Base-by-base conservation (phyloP, 2,329 filamentous ascomycete genomes). In the Trichothecium sympodiale region DNA sequence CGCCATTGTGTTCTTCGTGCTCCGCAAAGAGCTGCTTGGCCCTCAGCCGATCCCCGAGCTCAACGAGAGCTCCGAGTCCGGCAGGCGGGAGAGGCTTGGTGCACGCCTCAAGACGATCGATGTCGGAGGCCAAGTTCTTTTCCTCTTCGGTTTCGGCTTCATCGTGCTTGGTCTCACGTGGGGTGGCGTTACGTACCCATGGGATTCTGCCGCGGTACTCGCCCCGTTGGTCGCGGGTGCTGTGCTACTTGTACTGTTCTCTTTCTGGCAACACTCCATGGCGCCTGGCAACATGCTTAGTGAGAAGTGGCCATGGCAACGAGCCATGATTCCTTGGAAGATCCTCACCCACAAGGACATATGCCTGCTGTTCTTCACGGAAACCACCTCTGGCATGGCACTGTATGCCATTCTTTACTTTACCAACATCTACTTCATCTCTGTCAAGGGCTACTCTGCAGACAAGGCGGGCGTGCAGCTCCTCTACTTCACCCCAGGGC, bases 361-460 rank as follows among this genome's bases (percentile, higher is more conserved):
- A 2, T 60, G 65, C 0, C 58, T 81, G n/a, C 52, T 83, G n/a
- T 69, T 74, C 41, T 68, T 70, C 38, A 65, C 79, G 43, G 76
- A 77, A 43, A 73, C 78, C 46, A 62, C 67, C 4, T 69, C 69
- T 0, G 78, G 78, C 4, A 68, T 74, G 45, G 64, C 60, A 35
- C 67, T 65, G 61, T 71, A 61, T 42, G 56, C 62, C 17, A 59
- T 77, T 1, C 71, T 82, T 43, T 83, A 83, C 52, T 83, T 82
- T 45, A 72, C 79, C 44, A 74, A 72, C 13, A 66, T 82, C 14
- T 83, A 81, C 52, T 83, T 82, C 50, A 71, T 72, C 2, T 56
- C 80, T 13, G 77, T 81, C 4, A 52, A 54, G 52, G 65, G 61
- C 5, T 71, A 71, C 41, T 51, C 43, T 43, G 62, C 57, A 18